phyloP scores from a whole-genome alignment of 495 filamentous ascomycete genomes.

The Penicillium manginii region DNA sequence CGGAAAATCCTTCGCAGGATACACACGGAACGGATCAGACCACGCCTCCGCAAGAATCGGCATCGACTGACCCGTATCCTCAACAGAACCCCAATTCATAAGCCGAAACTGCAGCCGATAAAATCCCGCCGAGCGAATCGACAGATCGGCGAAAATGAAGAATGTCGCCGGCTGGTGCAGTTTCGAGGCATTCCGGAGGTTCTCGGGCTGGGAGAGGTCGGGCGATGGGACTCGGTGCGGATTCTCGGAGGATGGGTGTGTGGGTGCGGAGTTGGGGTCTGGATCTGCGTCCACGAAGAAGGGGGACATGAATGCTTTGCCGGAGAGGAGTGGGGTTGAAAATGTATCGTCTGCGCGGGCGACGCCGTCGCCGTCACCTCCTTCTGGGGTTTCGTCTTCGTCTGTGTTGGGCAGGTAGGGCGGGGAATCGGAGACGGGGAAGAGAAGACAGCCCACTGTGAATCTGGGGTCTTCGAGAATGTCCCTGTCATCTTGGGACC shows the following conservation, averaged over 20 bases:
- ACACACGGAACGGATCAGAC: slow-evolving; percentile 85
- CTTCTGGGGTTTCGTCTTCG: slow-evolving; percentile 46
- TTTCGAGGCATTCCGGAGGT: slow-evolving; percentile 23
- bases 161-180: slow-evolving; percentile 56
- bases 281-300: slow-evolving; percentile 48
- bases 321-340: slow-evolving; percentile 41
- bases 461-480: slow-evolving; percentile 75
- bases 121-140: slow-evolving; percentile 81
- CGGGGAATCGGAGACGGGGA: slow-evolving; percentile 47
- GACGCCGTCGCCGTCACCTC: slow-evolving; percentile 16
- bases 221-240: slow-evolving; percentile 1
- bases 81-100: slow-evolving; percentile 62
- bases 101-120: slow-evolving; percentile 88
- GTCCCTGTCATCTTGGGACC: slow-evolving; percentile 52
- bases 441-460: slow-evolving; percentile 77
- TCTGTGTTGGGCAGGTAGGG: slow-evolving; percentile 8
- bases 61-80: slow-evolving; percentile 59
- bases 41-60: slow-evolving; percentile 68
- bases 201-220: neutral
- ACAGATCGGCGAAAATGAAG: slow-evolving; percentile 94
- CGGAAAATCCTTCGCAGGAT: slow-evolving; percentile 94
- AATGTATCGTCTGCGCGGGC: slow-evolving; percentile 29
- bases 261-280: slow-evolving; percentile 57
- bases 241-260: slow-evolving; percentile 63
- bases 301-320: slow-evolving; percentile 48